Evolutionary conservation across 2,329 filamentous ascomycete species (phyloP).

Genomic region (Cladosporium sp.): DNA sequence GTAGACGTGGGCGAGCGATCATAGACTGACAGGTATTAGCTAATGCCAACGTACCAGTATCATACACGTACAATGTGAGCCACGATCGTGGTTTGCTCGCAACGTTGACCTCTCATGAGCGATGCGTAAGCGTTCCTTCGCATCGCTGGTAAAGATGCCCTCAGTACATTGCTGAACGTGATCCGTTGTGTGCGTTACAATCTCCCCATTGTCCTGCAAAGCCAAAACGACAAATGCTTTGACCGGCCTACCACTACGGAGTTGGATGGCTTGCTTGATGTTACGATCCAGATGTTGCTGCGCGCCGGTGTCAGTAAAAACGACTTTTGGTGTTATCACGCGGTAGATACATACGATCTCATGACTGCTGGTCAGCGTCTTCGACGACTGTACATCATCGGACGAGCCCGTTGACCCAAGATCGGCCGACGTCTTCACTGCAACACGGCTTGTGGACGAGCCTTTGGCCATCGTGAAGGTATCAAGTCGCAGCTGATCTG

Average conservation of each 20-base stretch:
- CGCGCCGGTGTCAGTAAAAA: background rate
- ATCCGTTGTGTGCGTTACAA: conserved; percentile 8
- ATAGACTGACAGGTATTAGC: too few relatives aligned
- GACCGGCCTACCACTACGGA: background rate
- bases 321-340: background rate
- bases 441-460: background rate
- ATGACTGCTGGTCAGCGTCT: background rate
- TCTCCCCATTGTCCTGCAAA: conserved; percentile 14
- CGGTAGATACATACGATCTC: background rate
- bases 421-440: too few relatives aligned
- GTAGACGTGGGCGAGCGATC: too few relatives aligned
- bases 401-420: background rate
- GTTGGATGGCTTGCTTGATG: conserved; percentile 2
- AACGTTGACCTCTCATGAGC: background rate
- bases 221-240: conserved; percentile 15
- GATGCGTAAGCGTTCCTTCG: background rate
- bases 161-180: background rate
- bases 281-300: background rate
- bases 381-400: background rate
- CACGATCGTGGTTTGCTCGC: background rate
- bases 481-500: background rate
- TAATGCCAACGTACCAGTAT: too few relatives aligned
- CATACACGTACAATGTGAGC: background rate
- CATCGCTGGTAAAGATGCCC: background rate
- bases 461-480: background rate